Conservation (phyloP, 2,329 filamentous ascomycete species). For the Aspergillus hortae region DNA sequence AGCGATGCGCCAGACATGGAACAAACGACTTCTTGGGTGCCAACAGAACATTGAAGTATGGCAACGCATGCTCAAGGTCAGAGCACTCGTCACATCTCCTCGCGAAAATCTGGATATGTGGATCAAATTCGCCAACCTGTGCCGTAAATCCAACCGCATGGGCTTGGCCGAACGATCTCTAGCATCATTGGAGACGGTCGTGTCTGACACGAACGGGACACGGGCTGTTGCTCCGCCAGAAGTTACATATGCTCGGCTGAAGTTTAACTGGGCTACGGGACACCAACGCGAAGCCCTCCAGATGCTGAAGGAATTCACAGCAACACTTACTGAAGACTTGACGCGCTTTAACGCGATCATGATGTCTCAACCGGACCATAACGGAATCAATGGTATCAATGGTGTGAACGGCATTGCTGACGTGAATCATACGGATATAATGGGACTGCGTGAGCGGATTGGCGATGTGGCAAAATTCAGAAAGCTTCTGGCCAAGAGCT, state of each 20-base stretch:
- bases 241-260: conserved; percentile 93
- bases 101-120: conserved; percentile 97
- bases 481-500: conserved; percentile 86
- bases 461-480: conserved; percentile 55
- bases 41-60: conserved; percentile 97
- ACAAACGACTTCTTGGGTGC: conserved; percentile 87
- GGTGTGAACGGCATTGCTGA: conserved; percentile 44
- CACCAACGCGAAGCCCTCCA: conserved; percentile 60
- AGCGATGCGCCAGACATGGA: conserved; percentile 92
- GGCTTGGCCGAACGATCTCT: conserved; percentile 93
- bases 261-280: conserved; percentile 90
- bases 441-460: conserved; percentile 38
- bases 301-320: conserved; percentile 60
- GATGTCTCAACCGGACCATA: conserved; percentile 34
- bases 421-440: conserved; percentile 36
- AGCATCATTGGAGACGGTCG: conserved; percentile 77
- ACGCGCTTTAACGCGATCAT: conserved; percentile 42
- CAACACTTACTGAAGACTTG: conserved; percentile 58
- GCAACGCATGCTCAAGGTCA: conserved; percentile 95
- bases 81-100: conserved; percentile 85
- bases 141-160: conserved; percentile 91
- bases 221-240: conserved; percentile 57
- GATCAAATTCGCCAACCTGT: conserved; percentile 98
- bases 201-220: conserved; percentile 46
- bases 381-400: conserved; percentile 45